Evolutionary conservation across 2,329 filamentous ascomycete species (phyloP), one percentile per base, ranked within the genome.

Genomic region (Venturia nashicola): DNA sequence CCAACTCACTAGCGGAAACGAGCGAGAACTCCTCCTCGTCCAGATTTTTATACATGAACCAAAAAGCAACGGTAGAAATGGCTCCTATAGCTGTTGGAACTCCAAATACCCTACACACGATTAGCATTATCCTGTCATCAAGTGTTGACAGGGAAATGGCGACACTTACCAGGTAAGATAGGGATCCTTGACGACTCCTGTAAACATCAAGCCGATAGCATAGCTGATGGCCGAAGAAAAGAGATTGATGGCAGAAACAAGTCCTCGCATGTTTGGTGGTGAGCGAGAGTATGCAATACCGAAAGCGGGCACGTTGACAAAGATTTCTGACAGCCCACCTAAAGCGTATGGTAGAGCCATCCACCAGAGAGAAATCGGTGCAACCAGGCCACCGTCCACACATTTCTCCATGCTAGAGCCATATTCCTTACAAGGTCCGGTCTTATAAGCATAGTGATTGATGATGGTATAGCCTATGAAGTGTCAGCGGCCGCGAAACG

Each of bases 231-330:
- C 77, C 2, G 74, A 76, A 69, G 71, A 79, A 72, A 81, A 78
- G 5, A 81, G 70, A 70, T 81, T 81, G 66, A 81, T 71, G 8
- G 79, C 77, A 1, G 79, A 79, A 1, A 82, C 79, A 18, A 81
- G 71, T 67, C 79, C 78, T 66, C 79, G 73, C 80, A 82, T 82
- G 69, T 82, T 81, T 61, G 75, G 71, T 2, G 80, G 80, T 0
- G 79, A 77, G 11, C 78, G 76, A 1, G 79, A 77, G 70, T 82
- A 83, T 1, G 80, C 80, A 65, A 82, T 78, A 65, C 78, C 79
- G 69, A 78, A 82, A 1, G 79, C 80, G 0, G 78, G 78, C 2
- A 80, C 79, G 69, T 80, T 80, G 69, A 80, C 72, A 68, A 81
- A 80, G 36, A 61, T 39, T 39, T 64, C 62, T 8, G 54, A 59